These are phyloP conservation scores for Trypanosoma caninum DNA, from an alignment of 208 protist genomes.

Conservation along the genomic window DNA sequence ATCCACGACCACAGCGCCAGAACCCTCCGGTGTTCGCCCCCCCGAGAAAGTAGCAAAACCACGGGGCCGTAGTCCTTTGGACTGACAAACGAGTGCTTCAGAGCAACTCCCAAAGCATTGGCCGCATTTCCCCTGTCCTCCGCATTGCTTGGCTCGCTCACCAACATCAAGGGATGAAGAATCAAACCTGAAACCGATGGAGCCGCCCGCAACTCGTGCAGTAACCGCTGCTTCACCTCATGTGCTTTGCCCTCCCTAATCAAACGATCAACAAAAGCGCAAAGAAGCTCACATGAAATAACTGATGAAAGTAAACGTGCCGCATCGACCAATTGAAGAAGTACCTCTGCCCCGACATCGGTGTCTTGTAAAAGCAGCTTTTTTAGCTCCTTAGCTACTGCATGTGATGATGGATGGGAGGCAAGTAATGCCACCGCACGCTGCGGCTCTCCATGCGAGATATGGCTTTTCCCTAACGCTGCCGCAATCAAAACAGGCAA, in stretches of 20 bases:
- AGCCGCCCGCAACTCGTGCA: constrained; percentile 45
- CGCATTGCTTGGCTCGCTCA: constrained; percentile 24
- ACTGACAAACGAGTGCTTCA: constrained; percentile 39
- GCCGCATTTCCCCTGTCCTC: constrained; percentile 38
- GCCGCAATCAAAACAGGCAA: constrained; percentile 51
- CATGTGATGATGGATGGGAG: constrained; percentile 32
- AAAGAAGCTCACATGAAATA: constrained; percentile 29
- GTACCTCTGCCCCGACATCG: constrained; percentile 6
- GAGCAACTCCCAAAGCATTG: constrained; percentile 41
- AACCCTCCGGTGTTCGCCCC: constrained; percentile 30
- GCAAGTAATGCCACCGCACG: constrained; percentile 42
- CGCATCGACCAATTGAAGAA: constrained; percentile 33
- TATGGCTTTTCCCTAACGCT: constrained; percentile 23
- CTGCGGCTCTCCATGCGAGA: constrained; percentile 24
- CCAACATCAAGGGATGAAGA: constrained; percentile 42
- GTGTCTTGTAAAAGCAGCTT: constrained; percentile 5
- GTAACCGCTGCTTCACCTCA: constrained; percentile 31
- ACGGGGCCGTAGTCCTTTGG: constrained; percentile 53
- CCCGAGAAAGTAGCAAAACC: constrained; percentile 36
- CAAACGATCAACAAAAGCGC: constrained; percentile 15
- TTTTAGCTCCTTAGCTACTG: constrained; percentile 6
- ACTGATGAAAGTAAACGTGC: constrained; percentile 23
- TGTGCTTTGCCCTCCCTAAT: constrained; percentile 7
- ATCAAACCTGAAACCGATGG: constrained; percentile 33
- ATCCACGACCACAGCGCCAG: constrained; percentile 71